A percentile compares a stretch with the other conserved stretches of the same genome.
phyloP scores from a whole-genome alignment of 768 basidiomycete genomes.

The Serendipita vermifera region DNA sequence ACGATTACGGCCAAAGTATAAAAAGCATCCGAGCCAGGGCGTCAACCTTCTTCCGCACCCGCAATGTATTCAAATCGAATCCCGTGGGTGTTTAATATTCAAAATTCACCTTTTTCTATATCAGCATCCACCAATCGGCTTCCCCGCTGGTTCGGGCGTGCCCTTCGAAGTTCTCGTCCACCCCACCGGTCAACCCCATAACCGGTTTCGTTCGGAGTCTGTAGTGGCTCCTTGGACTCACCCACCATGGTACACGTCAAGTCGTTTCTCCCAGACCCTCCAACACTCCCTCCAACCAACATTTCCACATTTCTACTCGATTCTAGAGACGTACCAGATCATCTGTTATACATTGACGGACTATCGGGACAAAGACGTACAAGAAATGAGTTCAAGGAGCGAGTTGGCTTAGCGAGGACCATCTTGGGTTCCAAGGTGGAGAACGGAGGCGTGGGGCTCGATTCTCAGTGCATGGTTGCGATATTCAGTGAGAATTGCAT shows the following conservation, averaged over 20 bases:
- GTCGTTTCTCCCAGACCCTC: slow-evolving; percentile 44
- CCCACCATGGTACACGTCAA: slow-evolving; percentile 33
- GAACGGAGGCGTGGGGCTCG: slow-evolving; percentile 46
- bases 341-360: slow-evolving; percentile 42
- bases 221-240: too few species aligned
- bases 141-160: too few species aligned
- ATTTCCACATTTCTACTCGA: slow-evolving; percentile 42
- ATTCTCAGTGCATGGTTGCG: slow-evolving; percentile 43
- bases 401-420: slow-evolving; percentile 43
- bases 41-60: too few species aligned
- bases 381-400: slow-evolving; percentile 37
- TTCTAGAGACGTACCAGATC: slow-evolving; percentile 43
- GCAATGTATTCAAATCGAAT: too few species aligned
- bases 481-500: slow-evolving; percentile 57
- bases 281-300: slow-evolving; percentile 38
- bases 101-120: too few species aligned
- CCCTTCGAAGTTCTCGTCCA: too few species aligned
- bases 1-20: too few species aligned
- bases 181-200: too few species aligned
- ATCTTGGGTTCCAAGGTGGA: slow-evolving; percentile 34
- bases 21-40: too few species aligned
- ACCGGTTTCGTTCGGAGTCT: too few species aligned
- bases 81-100: too few species aligned
- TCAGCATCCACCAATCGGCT: too few species aligned
- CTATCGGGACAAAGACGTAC: slow-evolving; percentile 35